Base-by-base conservation (phyloP, 2,329 filamentous ascomycete genomes). In the Penicillium occitanis region DNA sequence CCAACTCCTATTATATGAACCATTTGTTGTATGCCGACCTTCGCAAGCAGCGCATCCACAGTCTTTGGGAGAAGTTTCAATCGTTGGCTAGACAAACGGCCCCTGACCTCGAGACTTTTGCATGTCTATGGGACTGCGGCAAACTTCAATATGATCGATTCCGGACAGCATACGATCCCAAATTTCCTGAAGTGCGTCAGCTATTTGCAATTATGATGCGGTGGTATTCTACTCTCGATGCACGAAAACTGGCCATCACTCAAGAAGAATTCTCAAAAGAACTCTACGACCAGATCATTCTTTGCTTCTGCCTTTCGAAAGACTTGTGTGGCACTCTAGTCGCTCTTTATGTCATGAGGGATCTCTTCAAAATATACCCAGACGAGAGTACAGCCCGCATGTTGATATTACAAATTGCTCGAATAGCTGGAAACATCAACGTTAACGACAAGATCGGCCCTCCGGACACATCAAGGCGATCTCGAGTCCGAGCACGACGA, bases 1-100 rank as follows among this genome's bases (percentile, higher is more conserved):
- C 89, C 1, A 89, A 91, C 72, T 86, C 88, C 8, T 91, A 89
- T 75, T 90, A 93, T 79, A 87, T 93, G 83, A 95, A 94, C 76
- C 90, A 93, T 73, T 80, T 93, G 25, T 85, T 95, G 30, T 87
- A 88, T 67, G 87, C 88, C 6, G 85, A 89, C 68, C 83, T 90
- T 57, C 85, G 88, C 67, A 84, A 85, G 66, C 85, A 86, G 61
- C 81, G 86, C 62, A 81, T 84, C 53, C 76, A 78, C 28, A 79
- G 84, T 61, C 86, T 90, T 0, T 82, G 85, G 71, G 73, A 78
- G 2, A 82, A 88, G 35, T 91, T 88, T 75, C 74, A 78, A 10
- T 75, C 78, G 19, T 83, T 91, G 73, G 83, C 85, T 35, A 70
- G 76, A 10, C 77, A 83, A 30, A 79, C 90, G 48, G 77, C 80